Evolutionary conservation across 129 eudicot genomes (phyloP).

Genomic region (Escallonia rubra): DNA sequence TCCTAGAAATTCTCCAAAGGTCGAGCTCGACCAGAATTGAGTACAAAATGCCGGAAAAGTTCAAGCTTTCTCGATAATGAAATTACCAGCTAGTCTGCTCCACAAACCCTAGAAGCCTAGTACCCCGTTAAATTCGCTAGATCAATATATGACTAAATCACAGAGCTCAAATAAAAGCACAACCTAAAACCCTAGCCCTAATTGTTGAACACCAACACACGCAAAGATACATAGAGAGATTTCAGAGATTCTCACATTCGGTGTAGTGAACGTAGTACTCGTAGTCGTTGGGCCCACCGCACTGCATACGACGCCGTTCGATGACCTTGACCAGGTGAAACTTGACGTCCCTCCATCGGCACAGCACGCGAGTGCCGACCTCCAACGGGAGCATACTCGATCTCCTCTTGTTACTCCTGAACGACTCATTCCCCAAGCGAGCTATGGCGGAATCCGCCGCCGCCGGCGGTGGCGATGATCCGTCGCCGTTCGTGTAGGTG

Average conservation of each 20-base stretch:
- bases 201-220: neutral
- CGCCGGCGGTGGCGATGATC: neutral
- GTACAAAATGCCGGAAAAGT: too few relatives aligned
- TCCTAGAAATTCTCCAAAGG: too few relatives aligned
- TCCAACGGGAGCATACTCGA: slow-evolving; percentile 59
- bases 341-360: slow-evolving; percentile 90
- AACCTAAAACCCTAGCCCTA: slow-evolving; percentile 16
- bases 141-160: neutral
- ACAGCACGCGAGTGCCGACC: slow-evolving; percentile 89
- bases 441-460: neutral
- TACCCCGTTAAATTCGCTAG: neutral
- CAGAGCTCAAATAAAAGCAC: neutral
- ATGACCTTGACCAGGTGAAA: slow-evolving; percentile 94
- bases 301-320: slow-evolving; percentile 66
- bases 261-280: slow-evolving; percentile 97
- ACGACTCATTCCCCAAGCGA: slow-evolving; percentile 26
- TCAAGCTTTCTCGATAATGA: too few relatives aligned
- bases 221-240: neutral
- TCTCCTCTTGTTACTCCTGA: slow-evolving; percentile 31
- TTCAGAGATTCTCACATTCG: slow-evolving; percentile 51
- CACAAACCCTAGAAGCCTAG: neutral
- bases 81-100: too few relatives aligned
- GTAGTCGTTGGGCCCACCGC: slow-evolving; percentile 64
- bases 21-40: too few relatives aligned
- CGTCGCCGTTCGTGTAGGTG: slow-evolving; percentile 18